Evolutionary conservation across 768 basidiomycete species (phyloP), one percentile per base, ranked within the genome.

Genomic region (Mycena filopes): DNA sequence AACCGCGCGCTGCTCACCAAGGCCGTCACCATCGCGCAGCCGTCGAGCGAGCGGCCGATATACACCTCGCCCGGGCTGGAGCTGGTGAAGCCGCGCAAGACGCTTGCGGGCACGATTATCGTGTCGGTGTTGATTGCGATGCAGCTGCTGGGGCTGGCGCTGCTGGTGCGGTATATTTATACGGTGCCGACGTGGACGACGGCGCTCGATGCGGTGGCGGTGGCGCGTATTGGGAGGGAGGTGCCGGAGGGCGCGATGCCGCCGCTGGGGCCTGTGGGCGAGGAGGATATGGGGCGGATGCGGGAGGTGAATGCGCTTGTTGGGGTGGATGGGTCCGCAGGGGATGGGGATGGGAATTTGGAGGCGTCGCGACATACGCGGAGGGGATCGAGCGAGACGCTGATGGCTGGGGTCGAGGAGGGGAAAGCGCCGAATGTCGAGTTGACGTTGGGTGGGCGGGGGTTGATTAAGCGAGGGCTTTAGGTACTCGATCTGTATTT

Each of bases 171-270:
- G 42, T 55, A 55, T 45, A 43, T 55, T 1, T 55, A 55, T 43
- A 42, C 54, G 26, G 40, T 42, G 41, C 54, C 54, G 16, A 55
- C 54, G 54, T 55, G 41, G 54, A 55, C 54, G 41, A 18, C 40
- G 26, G 26, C 26, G 26, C 42, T 55, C 1, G 54, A 55, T 55
- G 54, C 41, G 41, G 28, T 55, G 5, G 54, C 41, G 0, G 40
- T 55, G 18, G 54, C 54, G 26, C 40, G 29, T 18, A 55, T 29
- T 12, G 41, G 23, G 10, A 29, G 54, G 41, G 54, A 43, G 23
- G 26, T 55, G 31, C 26, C 54, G 6, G 54, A 55, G 18, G 54
- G 54, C 18, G 54, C n/a, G 40, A 42, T 55, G 21, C 54, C 54
- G 26, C 54, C 41, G 41, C 54, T 55, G 54, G 54, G 54, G 25